Evolutionary conservation across 202 grass and related monocot species (phyloP).

Genomic region (Eragrostis tef): DNA sequence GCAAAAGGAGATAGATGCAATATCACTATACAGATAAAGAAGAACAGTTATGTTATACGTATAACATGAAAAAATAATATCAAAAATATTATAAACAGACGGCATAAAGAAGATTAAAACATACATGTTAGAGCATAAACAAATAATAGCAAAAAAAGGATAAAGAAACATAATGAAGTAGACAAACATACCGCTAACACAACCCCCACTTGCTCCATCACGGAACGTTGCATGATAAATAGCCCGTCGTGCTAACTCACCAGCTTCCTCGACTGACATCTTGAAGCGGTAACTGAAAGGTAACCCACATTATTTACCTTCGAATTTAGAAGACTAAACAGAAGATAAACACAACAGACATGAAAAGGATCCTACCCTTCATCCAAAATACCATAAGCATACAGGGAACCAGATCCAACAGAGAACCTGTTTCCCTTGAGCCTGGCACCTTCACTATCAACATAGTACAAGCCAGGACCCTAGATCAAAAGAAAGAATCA

Average conservation of each 20-base stretch:
- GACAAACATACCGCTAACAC: slow-evolving; percentile 74
- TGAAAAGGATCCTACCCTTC: slow-evolving; percentile 60
- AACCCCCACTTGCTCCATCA: slow-evolving; percentile 95
- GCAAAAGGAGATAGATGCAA: background rate
- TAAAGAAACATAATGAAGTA: slow-evolving; percentile 22
- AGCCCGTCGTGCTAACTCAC: slow-evolving; percentile 69
- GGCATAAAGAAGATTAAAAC: background rate
- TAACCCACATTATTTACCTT: slow-evolving; percentile 22
- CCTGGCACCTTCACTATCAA: slow-evolving; percentile 96
- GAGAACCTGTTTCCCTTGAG: slow-evolving; percentile 86
- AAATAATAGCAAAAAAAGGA: background rate
- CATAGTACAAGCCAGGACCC: slow-evolving; percentile 97
- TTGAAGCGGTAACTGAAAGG: slow-evolving; percentile 73
- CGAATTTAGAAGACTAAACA: background rate
- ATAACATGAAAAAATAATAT: background rate
- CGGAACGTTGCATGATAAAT: slow-evolving; percentile 94
- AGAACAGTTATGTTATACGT: background rate
- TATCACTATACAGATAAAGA: background rate
- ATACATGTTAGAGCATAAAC: background rate
- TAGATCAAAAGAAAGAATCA: slow-evolving; percentile 43
- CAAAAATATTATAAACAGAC: background rate
- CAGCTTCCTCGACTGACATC: slow-evolving; percentile 87
- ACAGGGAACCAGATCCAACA: slow-evolving; percentile 95
- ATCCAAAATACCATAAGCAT: slow-evolving; percentile 91
- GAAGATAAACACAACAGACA: slow-evolving; percentile 3